Conservation (phyloP, 345 rosid genomes). For the Euphorbia peplus region DNA sequence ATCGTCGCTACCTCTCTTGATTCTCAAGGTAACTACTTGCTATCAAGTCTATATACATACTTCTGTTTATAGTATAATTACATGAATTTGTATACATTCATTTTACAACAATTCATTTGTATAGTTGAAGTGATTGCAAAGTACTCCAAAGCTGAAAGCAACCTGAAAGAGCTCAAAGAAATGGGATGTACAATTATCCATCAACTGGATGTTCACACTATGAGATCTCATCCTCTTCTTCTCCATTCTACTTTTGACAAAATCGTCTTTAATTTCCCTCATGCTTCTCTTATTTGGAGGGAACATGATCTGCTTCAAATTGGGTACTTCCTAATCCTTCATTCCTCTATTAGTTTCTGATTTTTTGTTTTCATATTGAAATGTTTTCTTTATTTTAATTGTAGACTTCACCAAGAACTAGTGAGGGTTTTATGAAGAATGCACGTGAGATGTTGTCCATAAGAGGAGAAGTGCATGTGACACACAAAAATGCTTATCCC, state of each 20-base stretch:
- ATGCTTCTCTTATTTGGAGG: constrained; percentile 4
- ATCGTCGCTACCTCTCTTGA: constrained; percentile 48
- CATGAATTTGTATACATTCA: too few species aligned
- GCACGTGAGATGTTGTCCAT: constrained; percentile 36
- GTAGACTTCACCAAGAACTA: constrained; percentile 35
- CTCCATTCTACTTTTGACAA: constrained; percentile 13
- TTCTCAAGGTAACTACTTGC: constrained; percentile 21
- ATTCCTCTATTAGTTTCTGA: neutral
- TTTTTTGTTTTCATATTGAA: too few species aligned
- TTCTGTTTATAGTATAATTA: neutral
- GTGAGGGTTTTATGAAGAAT: constrained; percentile 46
- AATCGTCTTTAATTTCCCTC: constrained; percentile 38
- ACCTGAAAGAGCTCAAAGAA: constrained; percentile 20
- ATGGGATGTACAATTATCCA: constrained; percentile 29
- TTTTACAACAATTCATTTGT: too few species aligned
- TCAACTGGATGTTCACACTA: constrained; percentile 24
- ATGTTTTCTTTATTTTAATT: neutral
- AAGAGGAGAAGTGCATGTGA: constrained; percentile 49
- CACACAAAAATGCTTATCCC: constrained; percentile 49
- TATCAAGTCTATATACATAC: too few species aligned
- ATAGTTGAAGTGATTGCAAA: neutral
- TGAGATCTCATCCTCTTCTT: constrained; percentile 22
- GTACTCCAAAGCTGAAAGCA: constrained; percentile 14
- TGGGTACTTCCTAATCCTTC: too few species aligned
- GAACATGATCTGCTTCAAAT: constrained; percentile 9